Evolutionary conservation across 1,139 yeast genomes (phyloP).

Genomic region (Kurtzmaniella quercitrusa): DNA sequence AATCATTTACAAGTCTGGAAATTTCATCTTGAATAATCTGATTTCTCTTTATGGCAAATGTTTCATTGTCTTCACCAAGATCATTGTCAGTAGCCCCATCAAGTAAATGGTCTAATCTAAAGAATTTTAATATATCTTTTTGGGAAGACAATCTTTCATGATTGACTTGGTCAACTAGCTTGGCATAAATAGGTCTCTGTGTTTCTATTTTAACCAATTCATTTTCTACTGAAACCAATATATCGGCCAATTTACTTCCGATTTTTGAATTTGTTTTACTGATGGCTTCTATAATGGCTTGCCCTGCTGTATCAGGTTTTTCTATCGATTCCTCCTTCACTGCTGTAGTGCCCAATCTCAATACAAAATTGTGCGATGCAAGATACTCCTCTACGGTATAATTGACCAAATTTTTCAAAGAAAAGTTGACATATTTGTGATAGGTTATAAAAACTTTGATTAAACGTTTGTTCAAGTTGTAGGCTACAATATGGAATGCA

Average conservation of each 20-base stretch:
- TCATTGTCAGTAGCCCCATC: conserved; percentile 11
- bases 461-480: conserved; percentile 68
- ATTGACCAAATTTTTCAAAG: conserved; percentile 64
- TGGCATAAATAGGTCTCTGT: conserved; percentile 25
- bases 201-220: conserved; percentile 40
- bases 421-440: conserved; percentile 63
- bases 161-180: conserved; percentile 22
- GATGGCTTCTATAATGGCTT: conserved; percentile 15
- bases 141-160: conserved; percentile 32
- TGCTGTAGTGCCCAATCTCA: conserved; percentile 14
- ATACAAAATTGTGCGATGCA: conserved; percentile 29
- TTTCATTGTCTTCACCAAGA: conserved; percentile 2
- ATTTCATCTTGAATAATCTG: conserved; percentile 41
- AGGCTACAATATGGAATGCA: conserved; percentile 79
- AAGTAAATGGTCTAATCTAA: conserved; percentile 37
- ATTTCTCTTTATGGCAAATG: conserved; percentile 11
- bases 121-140: conserved; percentile 27
- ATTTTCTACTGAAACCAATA: conserved; percentile 37
- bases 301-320: not conserved
- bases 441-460: conserved; percentile 68
- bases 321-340: not conserved
- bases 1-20: conserved; percentile 35
- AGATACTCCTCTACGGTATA: conserved; percentile 73
- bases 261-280: conserved; percentile 31
- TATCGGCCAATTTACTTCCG: conserved; percentile 38